Conservation (phyloP, 352 stramenopile genomes). For the Phytopythium aichiense region DNA sequence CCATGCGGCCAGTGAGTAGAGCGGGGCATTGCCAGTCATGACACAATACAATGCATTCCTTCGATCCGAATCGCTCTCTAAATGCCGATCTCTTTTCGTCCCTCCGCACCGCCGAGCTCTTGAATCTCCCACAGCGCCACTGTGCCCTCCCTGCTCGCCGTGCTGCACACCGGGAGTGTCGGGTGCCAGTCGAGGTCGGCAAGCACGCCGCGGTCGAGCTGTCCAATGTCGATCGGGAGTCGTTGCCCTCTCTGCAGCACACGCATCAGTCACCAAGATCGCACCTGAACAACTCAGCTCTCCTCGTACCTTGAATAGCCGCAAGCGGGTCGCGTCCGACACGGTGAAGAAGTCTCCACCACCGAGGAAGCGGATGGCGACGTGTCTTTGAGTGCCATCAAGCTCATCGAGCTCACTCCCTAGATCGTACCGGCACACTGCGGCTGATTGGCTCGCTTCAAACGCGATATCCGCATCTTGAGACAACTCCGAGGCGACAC, state of each 20-base stretch:
- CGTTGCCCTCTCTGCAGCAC: constrained; percentile 19
- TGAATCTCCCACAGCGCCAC: constrained; percentile 39
- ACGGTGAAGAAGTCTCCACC: constrained; percentile 29
- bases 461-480: constrained; percentile 9
- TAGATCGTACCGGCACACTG: constrained; percentile 27
- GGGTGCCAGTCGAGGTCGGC: constrained; percentile 42
- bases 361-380: constrained; percentile 30
- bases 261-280: background rate
- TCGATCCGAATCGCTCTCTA: background rate
- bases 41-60: background rate
- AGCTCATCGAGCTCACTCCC: constrained; percentile 8
- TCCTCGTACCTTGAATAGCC: constrained; percentile 32
- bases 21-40: background rate
- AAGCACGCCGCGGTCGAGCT: constrained; percentile 22
- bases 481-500: constrained; percentile 24
- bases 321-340: constrained; percentile 20
- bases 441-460: constrained; percentile 13
- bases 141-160: constrained; percentile 27
- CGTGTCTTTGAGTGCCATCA: constrained; percentile 11
- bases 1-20: background rate
- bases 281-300: background rate
- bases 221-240: constrained; percentile 13
- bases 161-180: constrained; percentile 26
- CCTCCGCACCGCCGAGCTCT: background rate
- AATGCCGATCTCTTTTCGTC: background rate